Evolutionary conservation across 2,329 filamentous ascomycete species (phyloP).

Genomic region (Colletotrichum sp.): DNA sequence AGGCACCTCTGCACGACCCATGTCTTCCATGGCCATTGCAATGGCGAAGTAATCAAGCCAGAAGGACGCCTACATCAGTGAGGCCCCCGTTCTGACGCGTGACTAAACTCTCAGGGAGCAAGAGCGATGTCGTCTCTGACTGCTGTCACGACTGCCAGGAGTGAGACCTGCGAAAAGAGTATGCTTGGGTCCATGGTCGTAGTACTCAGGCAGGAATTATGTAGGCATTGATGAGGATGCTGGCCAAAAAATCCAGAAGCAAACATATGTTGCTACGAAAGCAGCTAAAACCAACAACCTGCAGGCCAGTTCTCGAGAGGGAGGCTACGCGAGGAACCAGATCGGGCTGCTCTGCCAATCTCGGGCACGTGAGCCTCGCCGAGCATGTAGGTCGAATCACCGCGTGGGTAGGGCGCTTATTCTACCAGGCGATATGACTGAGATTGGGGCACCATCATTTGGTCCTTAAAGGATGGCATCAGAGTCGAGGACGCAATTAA

Average conservation of each 20-base stretch:
- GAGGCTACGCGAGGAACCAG: too few relatives aligned
- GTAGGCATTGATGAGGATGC: not conserved
- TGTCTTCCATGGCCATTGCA: not conserved
- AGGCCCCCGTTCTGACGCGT: fast-evolving
- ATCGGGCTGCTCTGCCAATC: too few relatives aligned
- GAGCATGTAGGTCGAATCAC: too few relatives aligned
- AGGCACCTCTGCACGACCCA: not conserved
- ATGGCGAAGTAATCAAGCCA: not conserved
- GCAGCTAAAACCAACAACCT: not conserved
- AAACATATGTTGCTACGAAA: not conserved
- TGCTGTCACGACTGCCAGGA: not conserved
- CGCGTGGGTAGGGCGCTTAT: too few relatives aligned
- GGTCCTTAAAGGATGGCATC: too few relatives aligned
- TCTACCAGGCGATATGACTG: too few relatives aligned
- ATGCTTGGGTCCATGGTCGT: not conserved
- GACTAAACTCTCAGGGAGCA: not conserved
- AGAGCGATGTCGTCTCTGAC: not conserved
- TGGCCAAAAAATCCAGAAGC: not conserved
- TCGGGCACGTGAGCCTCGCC: too few relatives aligned
- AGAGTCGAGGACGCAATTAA: too few relatives aligned
- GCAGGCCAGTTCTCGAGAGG: not conserved
- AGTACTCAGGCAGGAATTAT: not conserved
- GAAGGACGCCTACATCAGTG: not conserved
- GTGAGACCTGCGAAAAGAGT: not conserved
- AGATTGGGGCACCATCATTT: too few relatives aligned